A percentile compares a stretch with the other conserved stretches of the same genome.
These are phyloP conservation scores for Magnusiomyces tetraspermus DNA, from an alignment of 1,139 yeast species.

Conservation along the genomic window DNA sequence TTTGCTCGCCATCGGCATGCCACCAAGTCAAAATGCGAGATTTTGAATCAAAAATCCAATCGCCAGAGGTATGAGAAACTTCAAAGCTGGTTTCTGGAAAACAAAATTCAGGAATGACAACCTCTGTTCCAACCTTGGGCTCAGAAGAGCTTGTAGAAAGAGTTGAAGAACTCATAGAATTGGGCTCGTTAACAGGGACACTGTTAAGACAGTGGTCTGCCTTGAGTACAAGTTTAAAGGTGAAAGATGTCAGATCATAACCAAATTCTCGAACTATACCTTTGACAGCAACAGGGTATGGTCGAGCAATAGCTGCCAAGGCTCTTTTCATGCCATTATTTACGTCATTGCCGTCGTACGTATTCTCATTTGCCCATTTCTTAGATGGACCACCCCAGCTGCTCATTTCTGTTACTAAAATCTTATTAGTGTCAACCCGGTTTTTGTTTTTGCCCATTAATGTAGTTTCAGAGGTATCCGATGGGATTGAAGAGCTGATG, in stretches of 20 bases:
- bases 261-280: constrained; percentile 46
- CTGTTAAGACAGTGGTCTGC: constrained; percentile 17
- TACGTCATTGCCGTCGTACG: not conserved
- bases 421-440: not conserved
- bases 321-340: constrained; percentile 38
- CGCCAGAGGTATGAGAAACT: constrained; percentile 46
- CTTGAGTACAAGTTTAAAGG: constrained; percentile 41
- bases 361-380: not conserved
- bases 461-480: not conserved
- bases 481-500: not conserved
- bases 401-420: not conserved
- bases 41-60: constrained; percentile 41
- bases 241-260: constrained; percentile 44
- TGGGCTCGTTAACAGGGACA: too few species aligned
- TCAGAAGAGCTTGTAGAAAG: not conserved
- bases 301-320: constrained; percentile 59
- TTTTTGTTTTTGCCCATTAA: not conserved
- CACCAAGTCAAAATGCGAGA: constrained; percentile 62
- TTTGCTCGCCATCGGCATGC: constrained; percentile 41
- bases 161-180: not conserved
- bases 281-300: constrained; percentile 51
- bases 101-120: constrained; percentile 63
- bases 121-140: constrained; percentile 37
- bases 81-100: constrained; percentile 38
- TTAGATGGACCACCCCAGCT: not conserved